These are phyloP conservation scores for Bifiguratus adelaidae DNA, from an alignment of 192 early-diverging fungal species.

Conservation along the genomic window DNA sequence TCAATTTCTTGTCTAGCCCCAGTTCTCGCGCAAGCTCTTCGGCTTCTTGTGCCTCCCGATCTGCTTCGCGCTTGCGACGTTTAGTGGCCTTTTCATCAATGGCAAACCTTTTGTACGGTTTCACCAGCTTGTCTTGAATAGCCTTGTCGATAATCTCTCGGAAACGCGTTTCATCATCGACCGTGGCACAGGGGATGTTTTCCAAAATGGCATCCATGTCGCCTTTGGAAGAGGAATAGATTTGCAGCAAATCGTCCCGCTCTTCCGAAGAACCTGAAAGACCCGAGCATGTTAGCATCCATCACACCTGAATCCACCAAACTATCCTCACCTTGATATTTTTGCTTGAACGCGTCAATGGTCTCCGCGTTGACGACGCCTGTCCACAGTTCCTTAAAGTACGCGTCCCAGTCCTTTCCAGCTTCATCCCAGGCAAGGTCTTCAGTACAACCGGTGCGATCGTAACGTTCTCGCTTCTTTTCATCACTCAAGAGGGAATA, in stretches of 20 bases:
- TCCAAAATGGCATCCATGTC: conserved; percentile 61
- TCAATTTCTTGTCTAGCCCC: conserved; percentile 32
- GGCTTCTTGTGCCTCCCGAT: conserved; percentile 48
- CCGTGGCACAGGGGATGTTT: conserved; percentile 41
- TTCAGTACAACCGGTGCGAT: conserved; percentile 57
- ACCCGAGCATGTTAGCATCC: not conserved
- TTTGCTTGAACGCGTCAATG: conserved; percentile 58
- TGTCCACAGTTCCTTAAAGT: conserved; percentile 67
- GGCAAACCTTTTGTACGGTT: conserved; percentile 35
- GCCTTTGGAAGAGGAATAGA: conserved; percentile 54
- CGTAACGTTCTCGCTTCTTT: conserved; percentile 50
- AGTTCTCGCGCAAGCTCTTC: conserved; percentile 44
- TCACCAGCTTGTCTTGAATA: conserved; percentile 44
- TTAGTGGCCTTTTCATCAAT: conserved; percentile 18
- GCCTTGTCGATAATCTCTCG: conserved; percentile 46
- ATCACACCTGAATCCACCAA: conserved; percentile 1
- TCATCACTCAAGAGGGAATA: conserved; percentile 69
- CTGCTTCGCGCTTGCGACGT: conserved; percentile 42
- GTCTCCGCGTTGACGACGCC: conserved; percentile 61
- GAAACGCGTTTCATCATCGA: conserved; percentile 58
- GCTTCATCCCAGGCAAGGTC: conserved; percentile 30
- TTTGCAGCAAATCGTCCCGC: conserved; percentile 49
- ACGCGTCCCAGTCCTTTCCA: conserved; percentile 67
- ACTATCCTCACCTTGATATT: conserved; percentile 47
- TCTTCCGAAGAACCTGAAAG: conserved; percentile 63